Conservation (phyloP, 352 stramenopile species). For the Phytophthora ramorum region DNA sequence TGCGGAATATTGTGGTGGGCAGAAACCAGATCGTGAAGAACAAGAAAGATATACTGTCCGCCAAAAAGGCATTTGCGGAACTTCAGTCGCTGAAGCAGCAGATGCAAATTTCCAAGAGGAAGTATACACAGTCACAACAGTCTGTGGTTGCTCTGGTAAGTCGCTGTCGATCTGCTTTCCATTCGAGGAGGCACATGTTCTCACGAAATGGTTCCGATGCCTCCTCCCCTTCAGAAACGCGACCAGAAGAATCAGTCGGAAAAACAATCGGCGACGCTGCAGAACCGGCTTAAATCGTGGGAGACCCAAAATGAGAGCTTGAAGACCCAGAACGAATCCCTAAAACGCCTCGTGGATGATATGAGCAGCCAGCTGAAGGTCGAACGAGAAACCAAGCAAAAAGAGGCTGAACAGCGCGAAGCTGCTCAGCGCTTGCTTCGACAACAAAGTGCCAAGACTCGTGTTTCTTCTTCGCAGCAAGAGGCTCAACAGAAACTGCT, state of each 20-base stretch:
- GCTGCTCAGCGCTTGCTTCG: conserved; percentile 63
- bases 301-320: conserved; percentile 73
- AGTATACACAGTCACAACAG: conserved; percentile 90
- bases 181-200: conserved; percentile 40
- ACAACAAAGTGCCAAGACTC: conserved; percentile 71
- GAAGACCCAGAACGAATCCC: conserved; percentile 65
- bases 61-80: conserved; percentile 94
- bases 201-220: conserved; percentile 44
- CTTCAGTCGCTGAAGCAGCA: conserved; percentile 95
- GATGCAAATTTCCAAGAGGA: conserved; percentile 86
- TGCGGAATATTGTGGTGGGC: conserved; percentile 81
- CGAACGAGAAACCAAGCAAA: conserved; percentile 73
- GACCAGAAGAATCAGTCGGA: conserved; percentile 94
- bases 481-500: conserved; percentile 72
- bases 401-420: conserved; percentile 76
- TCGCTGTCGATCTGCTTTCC: conserved; percentile 47
- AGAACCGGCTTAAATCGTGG: conserved; percentile 83
- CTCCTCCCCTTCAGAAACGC: conserved; percentile 78
- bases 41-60: conserved; percentile 88
- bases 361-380: conserved; percentile 72
- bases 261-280: conserved; percentile 78
- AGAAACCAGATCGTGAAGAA: conserved; percentile 86
- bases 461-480: conserved; percentile 73
- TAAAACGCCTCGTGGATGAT: conserved; percentile 77
- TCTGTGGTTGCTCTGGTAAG: conserved; percentile 91